These are phyloP conservation scores for Cyclospora cayetanensis DNA, from an alignment of 169 alveolate genomes.

Conservation along the genomic window DNA sequence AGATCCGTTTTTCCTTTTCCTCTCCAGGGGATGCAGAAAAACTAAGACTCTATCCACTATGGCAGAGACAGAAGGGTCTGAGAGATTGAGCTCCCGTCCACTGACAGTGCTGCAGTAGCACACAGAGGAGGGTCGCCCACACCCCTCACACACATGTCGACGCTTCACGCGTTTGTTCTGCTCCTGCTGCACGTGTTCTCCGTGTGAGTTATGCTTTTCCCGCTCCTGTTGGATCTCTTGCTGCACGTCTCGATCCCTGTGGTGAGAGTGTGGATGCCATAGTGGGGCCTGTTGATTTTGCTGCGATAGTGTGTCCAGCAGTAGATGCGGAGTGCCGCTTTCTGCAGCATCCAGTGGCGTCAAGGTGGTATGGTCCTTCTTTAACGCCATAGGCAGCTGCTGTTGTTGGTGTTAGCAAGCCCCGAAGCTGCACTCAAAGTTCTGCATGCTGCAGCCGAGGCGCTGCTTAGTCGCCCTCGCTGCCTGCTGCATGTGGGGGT, in stretches of 20 bases:
- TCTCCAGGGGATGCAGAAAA: slow-evolving; percentile 67
- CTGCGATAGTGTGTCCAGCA: background rate
- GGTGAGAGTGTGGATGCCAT: background rate
- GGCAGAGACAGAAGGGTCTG: slow-evolving; percentile 1
- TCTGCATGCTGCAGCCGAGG: no score
- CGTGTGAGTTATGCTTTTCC: background rate
- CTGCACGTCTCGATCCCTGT: background rate
- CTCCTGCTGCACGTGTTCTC: background rate
- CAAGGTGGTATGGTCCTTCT: no score
- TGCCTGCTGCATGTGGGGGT: no score
- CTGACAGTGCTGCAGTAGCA: slow-evolving; percentile 48
- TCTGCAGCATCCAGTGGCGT: no score
- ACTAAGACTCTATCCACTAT: slow-evolving; percentile 49
- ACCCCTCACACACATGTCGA: slow-evolving; percentile 54
- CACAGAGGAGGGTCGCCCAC: slow-evolving; percentile 65
- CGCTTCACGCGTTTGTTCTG: background rate
- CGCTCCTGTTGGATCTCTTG: background rate
- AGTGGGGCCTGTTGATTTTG: slow-evolving; percentile 2
- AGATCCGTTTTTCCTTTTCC: slow-evolving; percentile 63
- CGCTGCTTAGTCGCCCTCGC: no score
- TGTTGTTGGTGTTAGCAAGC: no score
- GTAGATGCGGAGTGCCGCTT: background rate
- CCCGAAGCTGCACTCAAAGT: no score
- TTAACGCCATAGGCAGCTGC: no score
- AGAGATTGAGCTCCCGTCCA: slow-evolving; percentile 33